Evolutionary conservation across 2,329 filamentous ascomycete species (phyloP), one percentile per base, ranked within the genome.

Genomic region (Chrysosporium queenslandicum): DNA sequence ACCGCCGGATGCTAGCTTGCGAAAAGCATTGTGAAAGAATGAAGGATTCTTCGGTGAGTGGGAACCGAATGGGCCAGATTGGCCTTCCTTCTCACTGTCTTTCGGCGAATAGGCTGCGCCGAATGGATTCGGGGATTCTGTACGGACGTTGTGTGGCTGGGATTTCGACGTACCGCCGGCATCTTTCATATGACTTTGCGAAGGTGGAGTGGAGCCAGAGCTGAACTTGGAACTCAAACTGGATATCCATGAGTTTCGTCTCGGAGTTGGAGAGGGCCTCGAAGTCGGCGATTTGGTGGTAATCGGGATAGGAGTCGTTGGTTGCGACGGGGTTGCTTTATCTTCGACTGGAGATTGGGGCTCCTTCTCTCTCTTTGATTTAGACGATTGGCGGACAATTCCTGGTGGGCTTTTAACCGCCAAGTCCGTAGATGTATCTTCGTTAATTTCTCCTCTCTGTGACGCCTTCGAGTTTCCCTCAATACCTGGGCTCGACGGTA

Each of bases 161-260:
- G 55, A 29, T 66, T 70, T 23, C 58, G 63, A 29, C 59, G 61
- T 34, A 60, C 54, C 11, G 58, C 60, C 27, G 37, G 56, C 58
- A n/a, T 63, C 62, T 54, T 66, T 70, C 18, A 63, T 46, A 54
- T 55, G 63, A 11, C 61, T 62, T 54, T 66, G 67, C 21, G 68
- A 66, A 3, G 69, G 68, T n/a, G 69, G 66, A 2, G 68, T 69
- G 9, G 68, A 64, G 2, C 67, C 67, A 29, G 81, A 82, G 2
- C 86, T 89, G 71, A 97, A 95, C 66, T 94, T 96, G 59, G 87
- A 91, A 58, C 88, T 94, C 59, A 97, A 81, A 64, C 82, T 95
- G 53, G 87, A 87, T 63, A 97, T 90, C 92, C 92, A 98, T 12
- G 90, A 95, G 56, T 82, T 83, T 52, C 81, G 72, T 58, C 88